These are phyloP conservation scores for Mortierella antarctica DNA, from an alignment of 192 early-diverging fungal genomes.

Conservation along the genomic window DNA sequence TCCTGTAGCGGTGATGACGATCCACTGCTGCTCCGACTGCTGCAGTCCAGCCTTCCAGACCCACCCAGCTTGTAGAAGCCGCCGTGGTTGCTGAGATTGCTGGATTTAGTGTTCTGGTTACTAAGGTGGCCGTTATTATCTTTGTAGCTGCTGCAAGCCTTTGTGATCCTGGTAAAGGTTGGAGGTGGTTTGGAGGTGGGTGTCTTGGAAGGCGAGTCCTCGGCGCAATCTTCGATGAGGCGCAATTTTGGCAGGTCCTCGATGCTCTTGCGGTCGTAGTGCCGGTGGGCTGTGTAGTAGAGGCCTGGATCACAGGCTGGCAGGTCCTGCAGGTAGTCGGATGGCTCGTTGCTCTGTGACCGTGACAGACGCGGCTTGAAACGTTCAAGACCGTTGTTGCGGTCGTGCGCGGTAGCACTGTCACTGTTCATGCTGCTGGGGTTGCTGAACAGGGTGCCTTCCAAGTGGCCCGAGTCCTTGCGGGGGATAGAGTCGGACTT, in stretches of 20 bases:
- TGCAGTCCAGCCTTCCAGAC: not conserved
- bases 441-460: not conserved
- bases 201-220: not conserved
- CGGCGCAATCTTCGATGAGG: not conserved
- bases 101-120: not conserved
- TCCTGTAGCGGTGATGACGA: not conserved
- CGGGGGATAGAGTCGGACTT: not conserved
- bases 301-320: not conserved
- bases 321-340: conserved; percentile 6
- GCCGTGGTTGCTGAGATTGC: not conserved
- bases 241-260: not conserved
- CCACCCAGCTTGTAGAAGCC: conserved; percentile 1
- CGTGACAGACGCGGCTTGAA: too few species aligned
- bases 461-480: not conserved
- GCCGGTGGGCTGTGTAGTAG: conserved; percentile 12
- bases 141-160: conserved; percentile 5
- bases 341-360: too few species aligned
- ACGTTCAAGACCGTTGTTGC: not conserved
- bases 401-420: not conserved
- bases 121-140: not conserved
- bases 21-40: not conserved
- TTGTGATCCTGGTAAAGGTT: conserved; percentile 30
- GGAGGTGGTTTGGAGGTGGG: not conserved
- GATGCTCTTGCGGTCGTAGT: conserved; percentile 9
- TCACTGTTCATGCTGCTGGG: not conserved